Evolutionary conservation across 176 grass and related monocot species (phyloP), one percentile per base, ranked within the genome.

Genomic region (Phyllostachys edulis): DNA sequence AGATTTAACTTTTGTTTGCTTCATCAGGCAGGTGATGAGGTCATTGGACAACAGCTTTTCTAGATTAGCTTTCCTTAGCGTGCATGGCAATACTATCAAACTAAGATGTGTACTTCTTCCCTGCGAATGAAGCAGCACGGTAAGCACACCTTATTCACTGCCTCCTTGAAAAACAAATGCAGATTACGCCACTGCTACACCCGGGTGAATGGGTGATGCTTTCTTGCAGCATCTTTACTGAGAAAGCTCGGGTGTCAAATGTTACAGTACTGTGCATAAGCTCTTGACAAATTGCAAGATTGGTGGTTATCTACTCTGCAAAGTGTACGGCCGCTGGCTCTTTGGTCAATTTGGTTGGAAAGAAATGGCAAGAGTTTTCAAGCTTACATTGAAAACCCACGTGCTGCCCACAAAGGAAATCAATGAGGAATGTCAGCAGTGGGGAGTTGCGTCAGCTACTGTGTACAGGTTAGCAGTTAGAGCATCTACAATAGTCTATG

Each of bases 1-100:
- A 55, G 45, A 69, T 76, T 17, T 39, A 51, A 47, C 49, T 27
- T 82, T 13, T 39, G 40, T 37, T 82, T 76, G 51, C 40, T 87
- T 61, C 69, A 76, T 62, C 29, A 62, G n/a, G 40, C 52, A 76
- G 27, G 79, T 39, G 45, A 69, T 9, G 26, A 2, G 52, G 55
- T 62, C 10, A 77, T 2, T 23, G 1, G 21, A 42, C 67, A 76
- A 9, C 16, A 29, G 17, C 54, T 40, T 69, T 76, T 49, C 14
- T 50, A 20, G 21, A 68, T 36, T 40, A 26, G 49, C 27, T 66
- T 37, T 40, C 45, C 17, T n/a, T 73, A 57, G 27, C 15, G 0
- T 17, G 45, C 67, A 66, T 23, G 21, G 42, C 36, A 65, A 34
- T 26, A 63, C 4, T 65, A 34, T 18, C 50, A 18, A 64, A 73